Evolutionary conservation across 2,329 filamentous ascomycete genomes (phyloP), one percentile per base, ranked within the genome.

Genomic region (Paecilomyces niveus): DNA sequence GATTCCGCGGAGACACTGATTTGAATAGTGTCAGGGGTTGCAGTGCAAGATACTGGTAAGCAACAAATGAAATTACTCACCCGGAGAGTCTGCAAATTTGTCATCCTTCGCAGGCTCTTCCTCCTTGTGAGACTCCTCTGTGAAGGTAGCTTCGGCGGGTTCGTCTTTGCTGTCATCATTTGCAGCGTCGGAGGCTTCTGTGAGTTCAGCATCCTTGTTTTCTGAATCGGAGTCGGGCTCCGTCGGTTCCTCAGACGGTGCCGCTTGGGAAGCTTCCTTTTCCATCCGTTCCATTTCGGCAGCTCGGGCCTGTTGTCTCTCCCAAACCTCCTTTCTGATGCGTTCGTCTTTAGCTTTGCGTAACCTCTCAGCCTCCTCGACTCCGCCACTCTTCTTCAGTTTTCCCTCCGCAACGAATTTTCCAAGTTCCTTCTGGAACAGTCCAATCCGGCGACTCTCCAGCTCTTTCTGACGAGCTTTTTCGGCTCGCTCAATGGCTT

Each of bases 401-500:
- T 89, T 94, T 59, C 91, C 91, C 68, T 96, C 90, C 63, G 89
- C 84, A 1, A 97, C 93, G 70, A 97, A 99, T 32, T 77, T 83
- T 15, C 85, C 84, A 8, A 99, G 83, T 73, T 99, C 94, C 66
- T 89, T 89, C 72, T 89, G 90, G 69, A 99, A 88, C 31, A 90
- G 89, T 35, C 88, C 89, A 26, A 83, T 83, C 18, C 81, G 81
- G 2, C 94, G 84, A 62, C 80, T 87, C 71, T 90, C 89, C 0
- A 99, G 82, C 71, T 99, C 94, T 70, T 90, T 92, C 74, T 94
- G 89, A 22, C 94, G 83, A 7, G 92, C 82, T 77, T 92, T 94
- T 76, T 97, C 94, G 0, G 94, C 94, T n/a, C 94, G 86, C 73
- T 97, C 92, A 64, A 99, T 99, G 35, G 94, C 94, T 75, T 97